These are phyloP conservation scores for Phytopythium kandeliae DNA, from an alignment of 352 stramenopile genomes.

Conservation along the genomic window DNA sequence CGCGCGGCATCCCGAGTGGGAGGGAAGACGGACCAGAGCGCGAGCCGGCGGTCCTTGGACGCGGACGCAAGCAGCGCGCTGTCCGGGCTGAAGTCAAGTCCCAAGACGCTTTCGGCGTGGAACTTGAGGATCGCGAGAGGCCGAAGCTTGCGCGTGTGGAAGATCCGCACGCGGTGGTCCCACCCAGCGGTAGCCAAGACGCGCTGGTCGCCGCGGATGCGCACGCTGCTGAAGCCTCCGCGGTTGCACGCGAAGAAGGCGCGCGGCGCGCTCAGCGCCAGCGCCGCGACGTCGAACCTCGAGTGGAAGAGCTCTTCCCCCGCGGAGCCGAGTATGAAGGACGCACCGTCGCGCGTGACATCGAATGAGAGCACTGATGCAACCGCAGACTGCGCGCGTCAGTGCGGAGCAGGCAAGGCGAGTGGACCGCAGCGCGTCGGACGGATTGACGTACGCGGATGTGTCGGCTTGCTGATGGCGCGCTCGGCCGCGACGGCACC, in stretches of 20 bases:
- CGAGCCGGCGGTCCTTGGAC: constrained; percentile 78
- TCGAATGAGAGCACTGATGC: constrained; percentile 65
- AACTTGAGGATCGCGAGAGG: constrained; percentile 76
- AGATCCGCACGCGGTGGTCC: constrained; percentile 71
- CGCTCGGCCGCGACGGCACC: constrained; percentile 45
- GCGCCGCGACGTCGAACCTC: constrained; percentile 34
- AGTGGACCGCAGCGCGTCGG: background rate
- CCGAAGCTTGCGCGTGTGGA: constrained; percentile 69
- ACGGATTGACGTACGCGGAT: constrained; percentile 35
- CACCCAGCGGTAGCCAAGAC: constrained; percentile 77
- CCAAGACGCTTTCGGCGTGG: constrained; percentile 72
- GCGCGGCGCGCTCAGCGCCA: constrained; percentile 22
- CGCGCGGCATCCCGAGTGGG: constrained; percentile 19
- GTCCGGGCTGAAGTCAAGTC: constrained; percentile 62
- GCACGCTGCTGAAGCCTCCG: constrained; percentile 59
- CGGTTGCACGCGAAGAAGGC: constrained; percentile 56
- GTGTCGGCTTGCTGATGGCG: constrained; percentile 33
- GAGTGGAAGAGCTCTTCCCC: constrained; percentile 42
- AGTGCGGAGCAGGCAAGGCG: constrained; percentile 6
- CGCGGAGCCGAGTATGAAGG: constrained; percentile 57
- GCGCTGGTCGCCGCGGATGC: constrained; percentile 61
- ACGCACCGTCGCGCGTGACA: constrained; percentile 39
- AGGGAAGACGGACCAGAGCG: constrained; percentile 73
- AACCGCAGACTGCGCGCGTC: no score
- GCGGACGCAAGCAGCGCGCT: constrained; percentile 51